These are phyloP conservation scores for Phytophthora pistaciae DNA, from an alignment of 352 stramenopile species.

Conservation along the genomic window DNA sequence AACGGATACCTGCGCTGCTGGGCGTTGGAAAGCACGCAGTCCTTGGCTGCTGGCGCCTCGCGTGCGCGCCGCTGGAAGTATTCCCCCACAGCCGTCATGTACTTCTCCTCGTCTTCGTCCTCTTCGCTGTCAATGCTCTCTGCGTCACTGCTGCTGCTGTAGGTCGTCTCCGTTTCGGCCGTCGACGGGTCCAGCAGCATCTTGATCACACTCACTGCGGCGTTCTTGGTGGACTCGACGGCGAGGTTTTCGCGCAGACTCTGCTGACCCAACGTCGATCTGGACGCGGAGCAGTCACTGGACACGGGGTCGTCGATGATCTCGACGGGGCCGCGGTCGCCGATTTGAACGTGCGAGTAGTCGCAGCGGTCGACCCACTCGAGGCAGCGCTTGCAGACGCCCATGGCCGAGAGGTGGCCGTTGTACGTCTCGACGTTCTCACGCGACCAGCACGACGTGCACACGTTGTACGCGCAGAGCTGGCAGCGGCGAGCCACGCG, in stretches of 20 bases:
- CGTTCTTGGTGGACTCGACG: constrained; percentile 32
- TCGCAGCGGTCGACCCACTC: constrained; percentile 55
- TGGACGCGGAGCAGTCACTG: constrained; percentile 1
- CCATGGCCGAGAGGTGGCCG: constrained; percentile 37
- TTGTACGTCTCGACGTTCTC: constrained; percentile 56
- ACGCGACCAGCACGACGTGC: constrained; percentile 45
- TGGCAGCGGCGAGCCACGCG: constrained; percentile 38
- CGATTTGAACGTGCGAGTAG: constrained; percentile 43
- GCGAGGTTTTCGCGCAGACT: constrained; percentile 33
- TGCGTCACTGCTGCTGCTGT: constrained; percentile 13
- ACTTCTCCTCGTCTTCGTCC: constrained; percentile 19
- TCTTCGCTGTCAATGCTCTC: constrained; percentile 12
- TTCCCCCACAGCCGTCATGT: constrained; percentile 43
- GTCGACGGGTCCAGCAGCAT: constrained; percentile 33
- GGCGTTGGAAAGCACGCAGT: constrained; percentile 54
- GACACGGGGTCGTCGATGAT: constrained; percentile 38
- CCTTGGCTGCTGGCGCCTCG: constrained; percentile 25
- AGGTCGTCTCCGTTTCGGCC: not conserved
- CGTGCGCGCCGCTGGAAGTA: constrained; percentile 42
- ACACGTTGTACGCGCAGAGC: constrained; percentile 60
- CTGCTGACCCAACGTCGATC: constrained; percentile 15
- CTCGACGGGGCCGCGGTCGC: constrained; percentile 16
- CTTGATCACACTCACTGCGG: constrained; percentile 47
- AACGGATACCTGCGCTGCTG: constrained; percentile 49
- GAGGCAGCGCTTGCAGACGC: constrained; percentile 52